A percentile compares a stretch with the other conserved stretches of the same genome.
Conservation (phyloP, 2,329 filamentous ascomycete genomes). For the Orbilia oligospora region DNA sequence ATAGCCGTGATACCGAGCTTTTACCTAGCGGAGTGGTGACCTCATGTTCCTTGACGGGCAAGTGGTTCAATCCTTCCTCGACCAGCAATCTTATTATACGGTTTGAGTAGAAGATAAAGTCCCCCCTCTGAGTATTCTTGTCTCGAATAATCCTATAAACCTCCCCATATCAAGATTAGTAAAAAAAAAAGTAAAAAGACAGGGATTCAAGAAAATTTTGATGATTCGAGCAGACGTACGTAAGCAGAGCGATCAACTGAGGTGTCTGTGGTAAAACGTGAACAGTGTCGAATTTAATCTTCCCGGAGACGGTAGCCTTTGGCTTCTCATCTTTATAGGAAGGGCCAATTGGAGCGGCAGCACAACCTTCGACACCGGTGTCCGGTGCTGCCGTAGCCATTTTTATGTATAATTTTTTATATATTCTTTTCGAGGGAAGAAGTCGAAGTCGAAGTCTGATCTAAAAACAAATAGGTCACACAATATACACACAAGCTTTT, state of each 20-base stretch:
- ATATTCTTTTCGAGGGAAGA: background rate
- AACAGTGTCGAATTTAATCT: conserved; percentile 86
- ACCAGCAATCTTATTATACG: conserved; percentile 96
- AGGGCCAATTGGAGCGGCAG: conserved; percentile 63
- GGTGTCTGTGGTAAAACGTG: conserved; percentile 92
- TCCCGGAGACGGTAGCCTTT: conserved; percentile 77
- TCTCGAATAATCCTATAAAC: conserved; percentile 88
- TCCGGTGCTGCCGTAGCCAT: conserved; percentile 54
- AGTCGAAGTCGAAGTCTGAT: background rate
- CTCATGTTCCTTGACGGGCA: conserved; percentile 88
- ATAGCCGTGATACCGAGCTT: background rate
- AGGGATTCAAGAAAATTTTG: background rate
- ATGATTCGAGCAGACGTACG: conserved; percentile 76
- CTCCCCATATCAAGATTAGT: conserved; percentile 13
- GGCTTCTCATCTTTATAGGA: conserved; percentile 63
- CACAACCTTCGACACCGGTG: conserved; percentile 51
- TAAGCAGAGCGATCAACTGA: conserved; percentile 95
- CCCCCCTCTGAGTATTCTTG: conserved; percentile 87
- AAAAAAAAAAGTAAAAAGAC: background rate
- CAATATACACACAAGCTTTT: background rate
- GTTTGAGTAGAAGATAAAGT: conserved; percentile 99
- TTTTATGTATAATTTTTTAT: conserved; percentile 1
- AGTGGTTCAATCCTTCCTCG: conserved; percentile 96
- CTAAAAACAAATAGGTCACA: background rate
- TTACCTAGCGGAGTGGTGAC: conserved; percentile 89